Conservation (phyloP, 2,329 filamentous ascomycete species). For the Epichloe hybrida region DNA sequence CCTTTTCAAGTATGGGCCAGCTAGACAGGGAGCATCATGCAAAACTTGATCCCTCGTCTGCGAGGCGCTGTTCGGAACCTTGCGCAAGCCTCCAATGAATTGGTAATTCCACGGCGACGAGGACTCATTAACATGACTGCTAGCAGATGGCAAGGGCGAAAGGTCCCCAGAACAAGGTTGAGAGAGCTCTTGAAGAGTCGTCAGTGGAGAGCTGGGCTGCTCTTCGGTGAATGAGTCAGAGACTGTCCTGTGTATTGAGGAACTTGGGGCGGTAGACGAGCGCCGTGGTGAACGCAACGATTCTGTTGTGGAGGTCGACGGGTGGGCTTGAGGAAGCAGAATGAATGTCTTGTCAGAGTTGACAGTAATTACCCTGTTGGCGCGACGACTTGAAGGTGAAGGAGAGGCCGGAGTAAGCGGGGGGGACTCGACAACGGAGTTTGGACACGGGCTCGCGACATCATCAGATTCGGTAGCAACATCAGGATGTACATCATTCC, state of each 20-base stretch:
- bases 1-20: not conserved
- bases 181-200: slow-evolving; percentile 29
- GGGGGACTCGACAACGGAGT: not conserved
- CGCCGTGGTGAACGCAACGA: slow-evolving; percentile 26
- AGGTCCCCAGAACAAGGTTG: slow-evolving; percentile 1
- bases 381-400: slow-evolving; percentile 16
- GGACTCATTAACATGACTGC: slow-evolving; percentile 8
- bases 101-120: slow-evolving; percentile 38
- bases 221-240: slow-evolving; percentile 25
- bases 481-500: not conserved
- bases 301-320: slow-evolving; percentile 16
- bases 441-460: not conserved
- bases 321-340: slow-evolving; percentile 24
- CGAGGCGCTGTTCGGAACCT: slow-evolving; percentile 22
- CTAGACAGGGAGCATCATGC: not conserved
- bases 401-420: slow-evolving; percentile 9
- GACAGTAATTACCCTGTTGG: slow-evolving; percentile 30
- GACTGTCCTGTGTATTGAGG: slow-evolving; percentile 26
- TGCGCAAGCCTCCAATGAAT: slow-evolving; percentile 40
- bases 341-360: slow-evolving; percentile 48
- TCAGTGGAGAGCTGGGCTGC: slow-evolving; percentile 34
- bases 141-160: slow-evolving; percentile 10
- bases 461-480: not conserved
- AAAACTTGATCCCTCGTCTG: not conserved
- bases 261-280: slow-evolving; percentile 31